Evolutionary conservation across 2,329 filamentous ascomycete species (phyloP), one percentile per base, ranked within the genome.

Genomic region (Calonectria multiphialidica): DNA sequence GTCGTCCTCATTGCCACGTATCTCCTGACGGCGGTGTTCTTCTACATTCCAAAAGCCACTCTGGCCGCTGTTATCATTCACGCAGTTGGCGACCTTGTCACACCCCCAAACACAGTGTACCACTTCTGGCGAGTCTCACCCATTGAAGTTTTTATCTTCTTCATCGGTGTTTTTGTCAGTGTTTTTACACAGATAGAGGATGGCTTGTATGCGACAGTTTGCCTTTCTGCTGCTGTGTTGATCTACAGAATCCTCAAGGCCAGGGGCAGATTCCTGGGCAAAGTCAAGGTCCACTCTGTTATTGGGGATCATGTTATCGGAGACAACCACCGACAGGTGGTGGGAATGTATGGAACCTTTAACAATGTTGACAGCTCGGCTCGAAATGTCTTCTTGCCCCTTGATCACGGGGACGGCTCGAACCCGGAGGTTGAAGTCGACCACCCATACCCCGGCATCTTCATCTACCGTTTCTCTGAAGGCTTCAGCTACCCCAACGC

Each of bases 401-500:
- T 98, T 71, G 92, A 94, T 78, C 95, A 97, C 81, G 88, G 88
- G n/a, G 96, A 98, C 81, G 96, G 96, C 35, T 95, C 95, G 1
- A 98, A 98, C 82, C 96, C 96, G 0, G 89, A 93, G 30, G 88
- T 98, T 57, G 89, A 93, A 13, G 87, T 98, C n/a, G 88, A 94
- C 73, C 91, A 91, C 67, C 96, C 97, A 1, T 95, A 97, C 79
- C 96, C 96, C 0, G 97, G 97, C 65, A 90, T 99, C 76, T 98
- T 98, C 84, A 98, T 98, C 80, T 98, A 98, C 86, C 92, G 96
- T 53, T 98, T 98, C 83, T 92, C 94, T 0, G 96, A 98, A 85
- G 95, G 96, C 50, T 98, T 98, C 88, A 98, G 97, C 84, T 99
- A 98, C 80, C 95, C 96, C 72, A 99, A 98, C 78, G 95, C 95